phyloP scores from a whole-genome alignment of 352 stramenopile genomes.

The Globisporangium nunn region DNA sequence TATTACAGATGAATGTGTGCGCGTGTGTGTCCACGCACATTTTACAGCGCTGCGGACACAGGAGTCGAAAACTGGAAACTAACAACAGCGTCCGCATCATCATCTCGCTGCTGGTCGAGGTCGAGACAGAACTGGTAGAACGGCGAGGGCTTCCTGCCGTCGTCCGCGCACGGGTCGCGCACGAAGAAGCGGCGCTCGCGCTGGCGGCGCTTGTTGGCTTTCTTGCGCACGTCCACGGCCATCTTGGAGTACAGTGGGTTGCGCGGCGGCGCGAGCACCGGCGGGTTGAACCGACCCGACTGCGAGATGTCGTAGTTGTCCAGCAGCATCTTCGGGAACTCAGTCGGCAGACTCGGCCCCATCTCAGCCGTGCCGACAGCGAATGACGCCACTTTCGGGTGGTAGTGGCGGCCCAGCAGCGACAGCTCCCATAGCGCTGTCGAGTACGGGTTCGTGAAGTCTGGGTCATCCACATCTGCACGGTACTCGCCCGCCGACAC shows the following conservation, averaged over 20 bases:
- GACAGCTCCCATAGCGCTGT: slow-evolving; percentile 92
- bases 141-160: slow-evolving; percentile 19
- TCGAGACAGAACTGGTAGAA: slow-evolving; percentile 31
- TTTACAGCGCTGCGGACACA: background rate
- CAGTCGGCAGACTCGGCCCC: slow-evolving; percentile 51
- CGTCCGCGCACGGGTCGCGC: slow-evolving; percentile 34
- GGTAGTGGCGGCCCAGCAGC: slow-evolving; percentile 78
- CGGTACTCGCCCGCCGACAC: slow-evolving; percentile 91
- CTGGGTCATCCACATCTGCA: slow-evolving; percentile 89
- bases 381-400: slow-evolving; percentile 75
- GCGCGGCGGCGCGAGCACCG: slow-evolving; percentile 42
- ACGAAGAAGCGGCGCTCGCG: slow-evolving; percentile 65
- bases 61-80: slow-evolving; percentile 14
- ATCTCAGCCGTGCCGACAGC: slow-evolving; percentile 56
- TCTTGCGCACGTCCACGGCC: slow-evolving; percentile 25
- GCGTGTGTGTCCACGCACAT: too few relatives aligned
- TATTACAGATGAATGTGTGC: slow-evolving; percentile 1
- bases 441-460: slow-evolving; percentile 94
- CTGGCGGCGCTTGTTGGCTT: slow-evolving; percentile 34
- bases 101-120: slow-evolving; percentile 14
- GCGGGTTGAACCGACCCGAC: slow-evolving; percentile 45
- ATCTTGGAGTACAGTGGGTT: slow-evolving; percentile 78
- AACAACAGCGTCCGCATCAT: background rate
- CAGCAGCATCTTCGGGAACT: slow-evolving; percentile 56
- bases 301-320: slow-evolving; percentile 46